Conservation (phyloP, 108 stramenopile species). For the Cylindrotheca closterium region DNA sequence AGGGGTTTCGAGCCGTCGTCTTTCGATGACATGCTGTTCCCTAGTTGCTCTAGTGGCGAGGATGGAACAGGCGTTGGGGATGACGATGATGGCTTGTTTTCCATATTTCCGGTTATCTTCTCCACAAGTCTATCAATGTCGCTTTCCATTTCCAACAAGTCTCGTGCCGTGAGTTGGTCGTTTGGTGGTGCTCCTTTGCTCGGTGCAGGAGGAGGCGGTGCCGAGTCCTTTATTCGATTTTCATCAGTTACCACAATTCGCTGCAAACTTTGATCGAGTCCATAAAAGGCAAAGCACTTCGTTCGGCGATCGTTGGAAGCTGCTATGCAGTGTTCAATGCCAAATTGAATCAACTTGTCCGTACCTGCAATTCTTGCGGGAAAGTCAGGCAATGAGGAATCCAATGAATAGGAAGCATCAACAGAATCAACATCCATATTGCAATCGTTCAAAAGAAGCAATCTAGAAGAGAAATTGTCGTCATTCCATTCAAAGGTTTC, state of each 20-base stretch:
- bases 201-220: background rate
- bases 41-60: slow-evolving; percentile 27
- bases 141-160: slow-evolving; percentile 45
- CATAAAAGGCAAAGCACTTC: slow-evolving; percentile 65
- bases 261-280: slow-evolving; percentile 35
- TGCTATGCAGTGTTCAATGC: slow-evolving; percentile 75
- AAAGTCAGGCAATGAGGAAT: slow-evolving; percentile 24
- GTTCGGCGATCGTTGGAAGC: slow-evolving; percentile 51
- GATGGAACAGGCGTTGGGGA: background rate
- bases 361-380: slow-evolving; percentile 37
- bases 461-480: slow-evolving; percentile 29
- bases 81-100: background rate
- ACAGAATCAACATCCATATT: slow-evolving; percentile 79
- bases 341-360: slow-evolving; percentile 28
- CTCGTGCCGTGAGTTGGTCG: slow-evolving; percentile 24
- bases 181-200: slow-evolving; percentile 6
- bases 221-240: slow-evolving; percentile 6
- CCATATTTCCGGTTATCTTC: slow-evolving; percentile 30
- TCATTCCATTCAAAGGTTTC: slow-evolving; percentile 50
- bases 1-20: slow-evolving; percentile 22
- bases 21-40: slow-evolving; percentile 31
- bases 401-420: slow-evolving; percentile 62
- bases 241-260: slow-evolving; percentile 54
- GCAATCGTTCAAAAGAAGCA: slow-evolving; percentile 34
- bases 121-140: slow-evolving; percentile 52